Evolutionary conservation across 768 basidiomycete species (phyloP).

Genomic region (Dioszegia hungarica): DNA sequence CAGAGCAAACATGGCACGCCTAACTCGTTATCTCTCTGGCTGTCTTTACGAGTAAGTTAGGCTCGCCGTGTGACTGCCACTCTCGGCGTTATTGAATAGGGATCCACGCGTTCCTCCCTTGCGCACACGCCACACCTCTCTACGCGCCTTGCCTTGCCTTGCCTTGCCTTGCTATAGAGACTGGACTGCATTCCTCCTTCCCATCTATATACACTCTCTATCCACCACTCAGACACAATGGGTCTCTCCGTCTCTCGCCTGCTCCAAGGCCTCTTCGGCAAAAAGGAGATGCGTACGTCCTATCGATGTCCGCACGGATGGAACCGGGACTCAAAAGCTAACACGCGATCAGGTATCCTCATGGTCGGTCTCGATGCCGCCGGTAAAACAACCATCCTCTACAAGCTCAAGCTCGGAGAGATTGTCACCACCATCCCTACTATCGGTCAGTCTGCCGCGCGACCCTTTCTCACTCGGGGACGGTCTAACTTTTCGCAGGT

Average conservation of each 20-base stretch:
- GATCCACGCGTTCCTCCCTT: too few species aligned
- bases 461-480: not conserved
- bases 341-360: slow-evolving; percentile 68
- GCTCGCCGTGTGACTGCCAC: not conserved
- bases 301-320: slow-evolving; percentile 17
- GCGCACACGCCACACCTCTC: too few species aligned
- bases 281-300: slow-evolving; percentile 97
- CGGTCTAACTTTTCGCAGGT: slow-evolving; percentile 56
- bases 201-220: not conserved
- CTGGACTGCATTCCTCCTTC: too few species aligned
- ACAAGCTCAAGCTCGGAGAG: slow-evolving; percentile 99
- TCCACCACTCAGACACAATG: slow-evolving; percentile 35
- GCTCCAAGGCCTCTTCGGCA: slow-evolving; percentile 83
- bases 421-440: slow-evolving; percentile 99
- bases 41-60: too few species aligned
- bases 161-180: too few species aligned
- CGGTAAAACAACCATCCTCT: slow-evolving; percentile 92
- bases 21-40: too few species aligned
- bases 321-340: not conserved
- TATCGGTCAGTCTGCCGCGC: slow-evolving; percentile 67
- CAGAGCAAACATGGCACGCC: too few species aligned
- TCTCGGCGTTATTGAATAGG: slow-evolving; percentile 2
- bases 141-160: too few species aligned
- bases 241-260: slow-evolving; percentile 54
- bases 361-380: slow-evolving; percentile 99